A percentile compares a stretch with the other conserved stretches of the same genome.
Evolutionary conservation across 148 eudicot species (phyloP).

Genomic region (Polygonum aviculare): DNA sequence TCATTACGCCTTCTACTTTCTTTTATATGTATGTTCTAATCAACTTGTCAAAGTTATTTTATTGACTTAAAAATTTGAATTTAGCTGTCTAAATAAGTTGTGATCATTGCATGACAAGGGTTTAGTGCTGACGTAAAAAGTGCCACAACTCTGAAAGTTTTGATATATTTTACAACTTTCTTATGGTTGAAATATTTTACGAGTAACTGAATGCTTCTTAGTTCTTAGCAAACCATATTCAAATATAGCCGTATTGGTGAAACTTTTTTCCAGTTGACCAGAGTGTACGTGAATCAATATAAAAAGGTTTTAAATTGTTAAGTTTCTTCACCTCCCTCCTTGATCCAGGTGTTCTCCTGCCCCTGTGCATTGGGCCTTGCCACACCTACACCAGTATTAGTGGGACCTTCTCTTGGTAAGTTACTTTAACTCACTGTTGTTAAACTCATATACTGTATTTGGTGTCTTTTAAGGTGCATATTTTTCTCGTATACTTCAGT

Average conservation of each 20-base stretch:
- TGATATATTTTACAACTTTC: too few relatives aligned
- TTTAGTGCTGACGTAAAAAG: not conserved
- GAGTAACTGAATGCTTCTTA: too few relatives aligned
- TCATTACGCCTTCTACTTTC: not conserved
- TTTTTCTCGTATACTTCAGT: not conserved
- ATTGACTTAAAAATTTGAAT: not conserved
- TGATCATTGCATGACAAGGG: not conserved
- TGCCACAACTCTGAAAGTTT: not conserved
- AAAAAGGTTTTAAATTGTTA: not conserved
- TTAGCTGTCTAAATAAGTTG: not conserved
- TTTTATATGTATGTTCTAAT: not conserved
- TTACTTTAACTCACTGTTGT: slow-evolving; percentile 4
- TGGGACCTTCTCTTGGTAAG: slow-evolving; percentile 89
- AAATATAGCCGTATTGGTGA: too few relatives aligned
- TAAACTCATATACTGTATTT: not conserved
- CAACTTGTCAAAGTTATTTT: not conserved
- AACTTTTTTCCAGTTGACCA: not conserved
- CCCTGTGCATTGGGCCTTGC: slow-evolving; percentile 99
- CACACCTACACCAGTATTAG: slow-evolving; percentile 94
- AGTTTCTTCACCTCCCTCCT: not conserved
- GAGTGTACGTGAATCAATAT: not conserved
- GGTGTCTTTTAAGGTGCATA: not conserved
- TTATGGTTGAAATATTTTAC: too few relatives aligned
- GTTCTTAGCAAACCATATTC: too few relatives aligned
- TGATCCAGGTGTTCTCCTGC: slow-evolving; percentile 82